These are phyloP conservation scores for Backusella macrospora DNA, from an alignment of 192 early-diverging fungal genomes.

Conservation along the genomic window DNA sequence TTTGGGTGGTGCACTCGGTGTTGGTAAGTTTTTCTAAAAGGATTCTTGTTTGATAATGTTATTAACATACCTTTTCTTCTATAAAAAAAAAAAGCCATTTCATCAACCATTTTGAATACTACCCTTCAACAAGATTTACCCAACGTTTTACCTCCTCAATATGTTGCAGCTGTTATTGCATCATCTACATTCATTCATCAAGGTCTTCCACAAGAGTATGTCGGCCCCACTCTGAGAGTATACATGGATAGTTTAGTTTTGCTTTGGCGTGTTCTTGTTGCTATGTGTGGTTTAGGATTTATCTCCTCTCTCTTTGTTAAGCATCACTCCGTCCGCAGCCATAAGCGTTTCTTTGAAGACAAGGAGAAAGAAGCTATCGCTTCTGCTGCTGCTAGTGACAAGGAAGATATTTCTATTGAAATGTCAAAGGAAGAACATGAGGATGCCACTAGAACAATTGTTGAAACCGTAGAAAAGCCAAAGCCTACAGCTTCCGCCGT, in stretches of 20 bases:
- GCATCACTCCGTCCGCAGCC: slow-evolving; percentile 24
- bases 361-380: not conserved
- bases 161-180: slow-evolving; percentile 9
- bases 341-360: not conserved
- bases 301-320: slow-evolving; percentile 26
- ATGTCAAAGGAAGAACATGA: not conserved
- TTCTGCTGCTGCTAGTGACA: not conserved
- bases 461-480: not conserved
- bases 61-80: not conserved
- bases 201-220: slow-evolving; percentile 5
- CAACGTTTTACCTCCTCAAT: not conserved
- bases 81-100: slow-evolving; percentile 24
- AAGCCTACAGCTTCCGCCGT: not conserved
- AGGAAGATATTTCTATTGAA: not conserved
- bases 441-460: not conserved
- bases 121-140: not conserved
- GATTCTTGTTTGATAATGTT: not conserved
- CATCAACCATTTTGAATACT: slow-evolving; percentile 23
- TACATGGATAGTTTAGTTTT: slow-evolving; percentile 13
- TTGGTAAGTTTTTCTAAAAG: slow-evolving; percentile 1
- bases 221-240: not conserved
- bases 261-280: slow-evolving; percentile 17
- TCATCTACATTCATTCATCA: slow-evolving; percentile 7
- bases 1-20: slow-evolving; percentile 34
- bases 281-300: slow-evolving; percentile 19